phyloP scores from a whole-genome alignment of 768 basidiomycete genomes.

The Boletus rubescentipes region DNA sequence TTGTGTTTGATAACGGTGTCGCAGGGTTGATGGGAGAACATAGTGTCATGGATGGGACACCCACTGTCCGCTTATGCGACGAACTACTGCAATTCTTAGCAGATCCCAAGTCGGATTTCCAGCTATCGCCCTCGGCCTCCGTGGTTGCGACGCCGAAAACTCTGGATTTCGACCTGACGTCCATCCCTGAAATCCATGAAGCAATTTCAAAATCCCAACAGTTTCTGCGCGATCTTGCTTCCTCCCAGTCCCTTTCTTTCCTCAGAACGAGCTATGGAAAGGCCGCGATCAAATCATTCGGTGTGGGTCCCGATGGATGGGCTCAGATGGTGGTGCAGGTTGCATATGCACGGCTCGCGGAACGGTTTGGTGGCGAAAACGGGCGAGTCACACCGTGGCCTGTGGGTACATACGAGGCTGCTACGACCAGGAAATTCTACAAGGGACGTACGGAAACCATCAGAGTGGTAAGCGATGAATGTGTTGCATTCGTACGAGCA shows the following conservation, averaged over 20 bases:
- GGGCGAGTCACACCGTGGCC: constrained; percentile 38
- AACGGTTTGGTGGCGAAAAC: constrained; percentile 22
- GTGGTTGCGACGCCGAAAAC: constrained; percentile 41
- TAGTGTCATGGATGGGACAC: constrained; percentile 89
- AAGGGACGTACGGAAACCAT: constrained; percentile 96
- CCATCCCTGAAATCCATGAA: constrained; percentile 26
- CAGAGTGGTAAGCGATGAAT: constrained; percentile 73
- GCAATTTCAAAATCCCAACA: constrained; percentile 59
- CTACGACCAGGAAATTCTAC: constrained; percentile 82
- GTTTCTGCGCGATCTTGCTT: constrained; percentile 56
- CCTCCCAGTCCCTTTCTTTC: constrained; percentile 62
- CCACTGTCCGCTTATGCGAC: constrained; percentile 71
- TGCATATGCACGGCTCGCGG: constrained; percentile 74
- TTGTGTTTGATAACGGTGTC: constrained; percentile 78
- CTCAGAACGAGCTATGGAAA: constrained; percentile 79
- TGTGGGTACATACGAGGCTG: constrained; percentile 92
- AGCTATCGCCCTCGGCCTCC: constrained; percentile 30
- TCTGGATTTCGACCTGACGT: constrained; percentile 63
- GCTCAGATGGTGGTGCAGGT: constrained; percentile 91
- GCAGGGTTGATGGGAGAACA: constrained; percentile 94
- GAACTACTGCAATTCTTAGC: constrained; percentile 62
- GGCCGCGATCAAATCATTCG: constrained; percentile 78
- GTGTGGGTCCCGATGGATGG: constrained; percentile 94
- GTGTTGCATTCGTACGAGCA: constrained; percentile 71
- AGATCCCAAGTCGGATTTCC: constrained; percentile 63